Evolutionary conservation across 306 rosid genomes (phyloP).

Genomic region (Lathyrus sativus): DNA sequence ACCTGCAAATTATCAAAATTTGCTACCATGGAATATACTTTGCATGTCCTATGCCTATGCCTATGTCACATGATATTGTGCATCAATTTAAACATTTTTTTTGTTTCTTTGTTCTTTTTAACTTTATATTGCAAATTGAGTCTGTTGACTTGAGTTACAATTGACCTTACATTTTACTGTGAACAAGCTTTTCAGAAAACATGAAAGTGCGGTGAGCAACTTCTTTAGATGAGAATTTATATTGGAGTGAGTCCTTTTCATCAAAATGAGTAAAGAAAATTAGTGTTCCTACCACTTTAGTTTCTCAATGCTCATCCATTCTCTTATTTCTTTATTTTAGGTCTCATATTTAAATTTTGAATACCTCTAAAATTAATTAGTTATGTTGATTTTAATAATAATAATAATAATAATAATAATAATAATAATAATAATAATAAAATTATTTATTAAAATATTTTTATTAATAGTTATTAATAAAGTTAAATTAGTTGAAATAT

Average conservation of each 20-base stretch:
- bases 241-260: not conserved
- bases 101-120: not conserved
- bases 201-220: not conserved
- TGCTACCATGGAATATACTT: constrained; percentile 9
- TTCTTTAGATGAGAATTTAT: not conserved
- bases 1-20: not conserved
- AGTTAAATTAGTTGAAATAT: no score
- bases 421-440: no score
- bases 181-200: not conserved
- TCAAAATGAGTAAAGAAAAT: not conserved
- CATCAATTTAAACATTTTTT: not conserved
- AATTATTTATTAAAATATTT: no score
- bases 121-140: not conserved
- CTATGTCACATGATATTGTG: not conserved
- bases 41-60: not conserved
- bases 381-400: no score
- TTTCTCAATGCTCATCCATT: not conserved
- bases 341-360: no score
- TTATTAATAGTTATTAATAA: no score
- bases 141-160: not conserved
- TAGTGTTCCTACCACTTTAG: not conserved
- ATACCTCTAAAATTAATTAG: no score
- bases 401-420: no score
- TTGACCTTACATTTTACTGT: not conserved
- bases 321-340: not conserved